Percentiles rank a stretch among this genome's conserved stretches.
These are phyloP conservation scores for Bolboschoenus planiculmis DNA, from an alignment of 176 grass and related monocot species.

Conservation along the genomic window DNA sequence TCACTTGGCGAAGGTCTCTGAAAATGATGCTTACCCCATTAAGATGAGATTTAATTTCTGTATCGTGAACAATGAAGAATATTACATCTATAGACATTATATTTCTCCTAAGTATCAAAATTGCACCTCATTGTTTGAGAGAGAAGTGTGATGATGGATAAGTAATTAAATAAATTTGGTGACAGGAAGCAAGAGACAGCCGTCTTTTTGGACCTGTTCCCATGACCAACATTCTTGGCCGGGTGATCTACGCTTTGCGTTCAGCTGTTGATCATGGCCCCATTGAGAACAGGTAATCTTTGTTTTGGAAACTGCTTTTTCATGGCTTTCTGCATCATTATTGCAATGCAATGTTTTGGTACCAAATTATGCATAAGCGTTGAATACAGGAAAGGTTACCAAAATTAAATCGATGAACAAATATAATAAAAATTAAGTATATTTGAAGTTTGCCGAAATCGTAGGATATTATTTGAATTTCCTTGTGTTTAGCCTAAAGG, in stretches of 20 bases:
- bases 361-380: neutral
- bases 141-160: neutral
- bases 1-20: neutral
- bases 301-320: neutral
- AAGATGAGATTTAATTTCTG: neutral
- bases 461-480: neutral
- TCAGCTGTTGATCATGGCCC: slow-evolving; percentile 79
- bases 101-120: neutral
- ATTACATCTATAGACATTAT: neutral
- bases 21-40: neutral
- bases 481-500: neutral
- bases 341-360: neutral
- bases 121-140: neutral
- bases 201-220: slow-evolving; percentile 89
- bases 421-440: neutral
- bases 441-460: neutral
- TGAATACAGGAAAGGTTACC: neutral
- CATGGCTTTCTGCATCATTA: neutral
- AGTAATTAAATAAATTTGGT: neutral
- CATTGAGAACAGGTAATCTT: slow-evolving; percentile 73
- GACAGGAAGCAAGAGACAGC: slow-evolving; percentile 92
- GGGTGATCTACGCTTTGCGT: slow-evolving; percentile 81
- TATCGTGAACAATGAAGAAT: neutral
- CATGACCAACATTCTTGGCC: slow-evolving; percentile 72
- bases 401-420: neutral